Conservation (phyloP, 2,329 filamentous ascomycete species). For the Fusarium verrucosum region DNA sequence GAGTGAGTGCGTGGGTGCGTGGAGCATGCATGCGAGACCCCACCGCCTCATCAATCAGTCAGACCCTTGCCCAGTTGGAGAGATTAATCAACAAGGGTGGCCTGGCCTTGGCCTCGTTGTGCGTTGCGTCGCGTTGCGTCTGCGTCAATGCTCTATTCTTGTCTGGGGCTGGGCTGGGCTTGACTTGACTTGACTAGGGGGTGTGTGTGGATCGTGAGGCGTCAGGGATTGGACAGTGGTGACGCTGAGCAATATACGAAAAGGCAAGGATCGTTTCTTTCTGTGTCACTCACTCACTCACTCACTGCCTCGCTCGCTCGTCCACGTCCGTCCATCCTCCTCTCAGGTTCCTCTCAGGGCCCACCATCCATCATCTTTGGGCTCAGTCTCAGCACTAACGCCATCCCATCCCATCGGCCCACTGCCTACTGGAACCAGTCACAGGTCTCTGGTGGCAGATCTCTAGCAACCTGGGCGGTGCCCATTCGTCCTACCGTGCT, state of each 20-base stretch:
- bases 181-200: too few species aligned
- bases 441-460: constrained; percentile 31
- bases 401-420: constrained; percentile 46
- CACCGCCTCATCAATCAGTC: constrained; percentile 30
- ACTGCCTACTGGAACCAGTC: constrained; percentile 42
- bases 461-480: constrained; percentile 32
- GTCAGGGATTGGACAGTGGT: constrained; percentile 51
- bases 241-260: constrained; percentile 62
- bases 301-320: too few species aligned
- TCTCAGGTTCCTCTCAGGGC: constrained; percentile 25
- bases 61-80: constrained; percentile 46
- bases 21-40: constrained; percentile 37
- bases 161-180: too few species aligned
- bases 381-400: constrained; percentile 45
- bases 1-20: constrained; percentile 56
- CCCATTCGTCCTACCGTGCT: constrained; percentile 38
- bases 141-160: constrained; percentile 54
- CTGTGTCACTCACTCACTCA: constrained; percentile 46
- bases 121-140: constrained; percentile 31
- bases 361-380: constrained; percentile 39
- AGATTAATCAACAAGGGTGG: constrained; percentile 50
- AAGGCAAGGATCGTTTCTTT: constrained; percentile 53
- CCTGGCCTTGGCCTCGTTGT: constrained; percentile 47
- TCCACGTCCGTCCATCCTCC: constrained; percentile 32
- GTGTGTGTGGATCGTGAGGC: constrained; percentile 45